Evolutionary conservation across 805 yeast species (phyloP).

Genomic region (Teunomyces aglyptinius): DNA sequence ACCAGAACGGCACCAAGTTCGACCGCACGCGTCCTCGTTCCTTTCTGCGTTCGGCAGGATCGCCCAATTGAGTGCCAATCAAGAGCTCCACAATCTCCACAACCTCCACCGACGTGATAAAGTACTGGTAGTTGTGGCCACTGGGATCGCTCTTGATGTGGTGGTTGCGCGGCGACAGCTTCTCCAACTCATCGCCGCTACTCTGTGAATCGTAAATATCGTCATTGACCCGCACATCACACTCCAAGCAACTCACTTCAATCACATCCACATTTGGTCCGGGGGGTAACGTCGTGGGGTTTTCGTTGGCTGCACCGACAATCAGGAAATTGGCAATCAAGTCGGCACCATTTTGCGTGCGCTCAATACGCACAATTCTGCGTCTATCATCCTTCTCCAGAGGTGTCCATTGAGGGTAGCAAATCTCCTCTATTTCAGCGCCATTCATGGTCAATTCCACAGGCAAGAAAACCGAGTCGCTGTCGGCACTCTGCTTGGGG

Average conservation of each 20-base stretch:
- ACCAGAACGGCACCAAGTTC: slow-evolving; percentile 67
- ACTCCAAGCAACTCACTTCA: slow-evolving; percentile 60
- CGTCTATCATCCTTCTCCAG: slow-evolving; percentile 50
- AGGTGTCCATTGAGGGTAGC: slow-evolving; percentile 50
- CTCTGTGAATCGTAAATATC: slow-evolving; percentile 25
- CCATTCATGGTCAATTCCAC: slow-evolving; percentile 46
- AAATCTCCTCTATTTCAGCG: slow-evolving; percentile 47
- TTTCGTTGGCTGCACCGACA: slow-evolving; percentile 49
- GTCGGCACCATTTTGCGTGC: slow-evolving; percentile 48
- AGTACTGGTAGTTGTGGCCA: slow-evolving; percentile 35
- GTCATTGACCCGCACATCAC: slow-evolving; percentile 30
- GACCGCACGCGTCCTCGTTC: slow-evolving; percentile 68
- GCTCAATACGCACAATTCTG: slow-evolving; percentile 57
- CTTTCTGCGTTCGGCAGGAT: slow-evolving; percentile 52
- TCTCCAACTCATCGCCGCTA: slow-evolving; percentile 22
- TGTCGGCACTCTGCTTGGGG: slow-evolving; percentile 39
- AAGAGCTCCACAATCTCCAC: slow-evolving; percentile 61
- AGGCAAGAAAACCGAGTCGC: slow-evolving; percentile 37
- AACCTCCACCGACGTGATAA: slow-evolving; percentile 67
- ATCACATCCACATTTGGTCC: slow-evolving; percentile 41
- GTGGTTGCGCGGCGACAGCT: slow-evolving; percentile 2
- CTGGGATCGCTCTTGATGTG: slow-evolving; percentile 17
- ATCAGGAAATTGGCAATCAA: slow-evolving; percentile 50
- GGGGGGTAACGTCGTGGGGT: slow-evolving; percentile 39
- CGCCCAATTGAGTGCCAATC: slow-evolving; percentile 48